These are phyloP conservation scores for Austroboletus niveus DNA, from an alignment of 1,284 basidiomycete species.

Conservation along the genomic window DNA sequence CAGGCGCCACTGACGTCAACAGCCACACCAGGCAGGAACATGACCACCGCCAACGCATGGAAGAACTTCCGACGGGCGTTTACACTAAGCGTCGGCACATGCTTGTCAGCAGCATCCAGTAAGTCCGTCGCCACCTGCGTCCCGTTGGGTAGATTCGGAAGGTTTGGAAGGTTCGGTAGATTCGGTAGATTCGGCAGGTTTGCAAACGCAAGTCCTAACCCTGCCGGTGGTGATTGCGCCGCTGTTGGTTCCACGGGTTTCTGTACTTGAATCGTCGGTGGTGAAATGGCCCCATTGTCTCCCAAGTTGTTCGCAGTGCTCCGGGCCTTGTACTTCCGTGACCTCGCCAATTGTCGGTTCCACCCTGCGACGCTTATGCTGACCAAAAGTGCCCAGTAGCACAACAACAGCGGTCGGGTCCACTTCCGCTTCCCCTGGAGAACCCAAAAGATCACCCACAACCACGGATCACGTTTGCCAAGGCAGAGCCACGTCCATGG, in stretches of 20 bases:
- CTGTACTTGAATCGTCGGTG: slow-evolving; percentile 21
- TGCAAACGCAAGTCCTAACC: slow-evolving; percentile 48
- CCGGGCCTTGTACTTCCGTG: slow-evolving; percentile 61
- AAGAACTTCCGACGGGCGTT: slow-evolving; percentile 98
- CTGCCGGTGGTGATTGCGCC: slow-evolving; percentile 25
- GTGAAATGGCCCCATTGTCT: slow-evolving; percentile 35
- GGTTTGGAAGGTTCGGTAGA: slow-evolving; percentile 46
- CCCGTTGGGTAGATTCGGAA: slow-evolving; percentile 52
- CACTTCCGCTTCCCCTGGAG: slow-evolving; percentile 76
- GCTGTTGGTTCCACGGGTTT: slow-evolving; percentile 23
- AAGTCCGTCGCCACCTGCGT: slow-evolving; percentile 75
- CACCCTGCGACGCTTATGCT: slow-evolving; percentile 88
- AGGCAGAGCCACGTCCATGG: slow-evolving; percentile 92
- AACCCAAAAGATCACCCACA: slow-evolving; percentile 79
- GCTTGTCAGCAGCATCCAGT: slow-evolving; percentile 84
- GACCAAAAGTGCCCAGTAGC: slow-evolving; percentile 84
- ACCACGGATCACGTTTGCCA: slow-evolving; percentile 82
- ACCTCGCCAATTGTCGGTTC: slow-evolving; percentile 83
- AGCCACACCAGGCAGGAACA: slow-evolving; percentile 94
- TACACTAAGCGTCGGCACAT: slow-evolving; percentile 84
- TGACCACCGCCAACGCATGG: slow-evolving; percentile 91
- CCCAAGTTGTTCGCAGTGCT: slow-evolving; percentile 30
- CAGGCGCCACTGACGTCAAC: slow-evolving; percentile 72
- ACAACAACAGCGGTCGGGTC: slow-evolving; percentile 79
- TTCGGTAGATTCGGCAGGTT: slow-evolving; percentile 22